phyloP scores from a whole-genome alignment of 108 stramenopile genomes.

The Phaeodactylum tricornutum region DNA sequence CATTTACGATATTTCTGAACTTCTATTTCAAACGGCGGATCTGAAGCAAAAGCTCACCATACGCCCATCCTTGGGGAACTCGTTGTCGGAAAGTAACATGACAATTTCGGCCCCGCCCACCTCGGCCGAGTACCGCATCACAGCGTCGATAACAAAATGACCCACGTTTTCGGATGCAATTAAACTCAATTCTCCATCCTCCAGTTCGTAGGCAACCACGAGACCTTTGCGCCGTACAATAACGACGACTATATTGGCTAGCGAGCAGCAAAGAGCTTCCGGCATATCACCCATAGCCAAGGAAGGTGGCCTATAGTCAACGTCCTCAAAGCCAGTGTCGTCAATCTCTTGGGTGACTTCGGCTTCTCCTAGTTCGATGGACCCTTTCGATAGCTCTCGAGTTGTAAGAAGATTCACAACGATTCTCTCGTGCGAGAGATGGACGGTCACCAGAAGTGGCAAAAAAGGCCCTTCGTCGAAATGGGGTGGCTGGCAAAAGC shows the following conservation, averaged over 20 bases:
- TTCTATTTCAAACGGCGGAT: constrained; percentile 8
- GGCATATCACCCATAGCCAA: constrained; percentile 80
- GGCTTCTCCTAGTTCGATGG: constrained; percentile 9
- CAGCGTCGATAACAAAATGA: constrained; percentile 77
- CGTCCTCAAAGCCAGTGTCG: constrained; percentile 12
- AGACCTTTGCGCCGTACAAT: constrained; percentile 55
- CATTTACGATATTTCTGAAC: not conserved
- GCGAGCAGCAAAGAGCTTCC: constrained; percentile 56
- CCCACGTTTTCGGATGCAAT: constrained; percentile 53
- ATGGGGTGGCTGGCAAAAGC: constrained; percentile 42
- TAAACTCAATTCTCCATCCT: constrained; percentile 42
- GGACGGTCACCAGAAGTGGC: constrained; percentile 39
- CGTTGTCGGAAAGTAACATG: constrained; percentile 47
- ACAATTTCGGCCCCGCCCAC: constrained; percentile 68
- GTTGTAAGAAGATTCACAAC: constrained; percentile 23
- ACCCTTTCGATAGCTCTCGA: constrained; percentile 7
- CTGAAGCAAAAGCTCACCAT: constrained; percentile 52
- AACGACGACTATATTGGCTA: constrained; percentile 56
- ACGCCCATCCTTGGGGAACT: constrained; percentile 64
- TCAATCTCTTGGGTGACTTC: constrained; percentile 6
- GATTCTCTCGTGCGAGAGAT: constrained; percentile 23
- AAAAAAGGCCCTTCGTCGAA: constrained; percentile 38
- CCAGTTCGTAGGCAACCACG: constrained; percentile 59
- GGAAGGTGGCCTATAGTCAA: constrained; percentile 49
- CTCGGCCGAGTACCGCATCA: constrained; percentile 48